These are phyloP conservation scores for Candida tetrigidarum DNA, from an alignment of 1,139 yeast species.

Conservation along the genomic window DNA sequence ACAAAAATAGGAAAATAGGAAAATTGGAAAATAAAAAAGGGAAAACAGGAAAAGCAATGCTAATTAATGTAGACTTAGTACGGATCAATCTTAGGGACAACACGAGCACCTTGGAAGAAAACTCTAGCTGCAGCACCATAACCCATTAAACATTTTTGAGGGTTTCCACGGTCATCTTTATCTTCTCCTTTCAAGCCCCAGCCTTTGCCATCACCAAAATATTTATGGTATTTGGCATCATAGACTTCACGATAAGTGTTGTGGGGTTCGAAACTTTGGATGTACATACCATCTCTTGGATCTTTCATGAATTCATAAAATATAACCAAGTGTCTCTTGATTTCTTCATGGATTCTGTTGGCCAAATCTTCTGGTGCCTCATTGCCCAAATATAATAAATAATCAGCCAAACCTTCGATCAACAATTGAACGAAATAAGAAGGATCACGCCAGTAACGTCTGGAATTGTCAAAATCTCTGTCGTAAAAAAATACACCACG, in stretches of 20 bases:
- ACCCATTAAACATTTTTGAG: slow-evolving; percentile 63
- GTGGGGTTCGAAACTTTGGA: slow-evolving; percentile 66
- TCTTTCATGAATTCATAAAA: slow-evolving; percentile 63
- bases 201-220: slow-evolving; percentile 60
- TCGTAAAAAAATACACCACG: slow-evolving; percentile 62
- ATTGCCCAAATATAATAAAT: slow-evolving; percentile 51
- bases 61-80: slow-evolving; percentile 9
- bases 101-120: slow-evolving; percentile 70
- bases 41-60: neutral
- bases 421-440: slow-evolving; percentile 67
- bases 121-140: slow-evolving; percentile 70
- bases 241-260: slow-evolving; percentile 54
- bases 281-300: slow-evolving; percentile 61
- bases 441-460: slow-evolving; percentile 68
- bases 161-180: slow-evolving; percentile 40
- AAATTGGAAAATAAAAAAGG: no score
- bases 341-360: slow-evolving; percentile 43
- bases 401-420: slow-evolving; percentile 73
- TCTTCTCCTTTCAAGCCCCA: slow-evolving; percentile 56
- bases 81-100: slow-evolving; percentile 39
- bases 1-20: neutral
- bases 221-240: slow-evolving; percentile 50
- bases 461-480: slow-evolving; percentile 61
- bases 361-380: slow-evolving; percentile 47
- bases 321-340: slow-evolving; percentile 54